phyloP scores from a whole-genome alignment of 75 land plant genomes.

The Adiantum capillusveneris region DNA sequence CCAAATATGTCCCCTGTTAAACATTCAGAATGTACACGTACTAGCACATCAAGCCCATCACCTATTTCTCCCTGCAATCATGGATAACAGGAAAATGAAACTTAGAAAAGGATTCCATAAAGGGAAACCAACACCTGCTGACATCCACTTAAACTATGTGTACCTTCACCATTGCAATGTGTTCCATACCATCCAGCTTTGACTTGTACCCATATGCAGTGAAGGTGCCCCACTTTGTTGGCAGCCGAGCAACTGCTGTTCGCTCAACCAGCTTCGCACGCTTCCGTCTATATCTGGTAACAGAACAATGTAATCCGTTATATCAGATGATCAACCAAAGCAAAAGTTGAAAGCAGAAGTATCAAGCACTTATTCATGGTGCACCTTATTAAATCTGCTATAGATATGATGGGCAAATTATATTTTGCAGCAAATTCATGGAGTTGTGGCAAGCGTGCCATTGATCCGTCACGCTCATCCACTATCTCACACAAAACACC shows the following conservation, averaged over 20 bases:
- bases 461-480: constrained; percentile 88
- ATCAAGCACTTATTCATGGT: neutral
- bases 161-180: constrained; percentile 97
- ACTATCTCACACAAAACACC: constrained; percentile 96
- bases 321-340: neutral
- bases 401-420: constrained; percentile 76
- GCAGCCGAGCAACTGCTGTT: constrained; percentile 67
- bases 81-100: neutral
- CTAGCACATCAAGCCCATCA: constrained; percentile 81
- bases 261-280: constrained; percentile 71
- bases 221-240: constrained; percentile 88
- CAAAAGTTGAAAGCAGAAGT: neutral
- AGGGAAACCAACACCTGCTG: neutral
- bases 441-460: constrained; percentile 88
- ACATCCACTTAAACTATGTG: neutral
- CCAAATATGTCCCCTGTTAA: constrained; percentile 96
- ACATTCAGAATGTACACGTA: constrained; percentile 96
- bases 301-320: neutral
- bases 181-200: constrained; percentile 93
- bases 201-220: constrained; percentile 76
- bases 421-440: constrained; percentile 70
- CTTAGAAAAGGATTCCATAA: neutral
- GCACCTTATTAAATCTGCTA: constrained; percentile 94
- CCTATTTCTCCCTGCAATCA: constrained; percentile 77
- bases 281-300: constrained; percentile 70